Base-by-base conservation (phyloP, 495 filamentous ascomycete species). In the Aspergillus campestris region DNA sequence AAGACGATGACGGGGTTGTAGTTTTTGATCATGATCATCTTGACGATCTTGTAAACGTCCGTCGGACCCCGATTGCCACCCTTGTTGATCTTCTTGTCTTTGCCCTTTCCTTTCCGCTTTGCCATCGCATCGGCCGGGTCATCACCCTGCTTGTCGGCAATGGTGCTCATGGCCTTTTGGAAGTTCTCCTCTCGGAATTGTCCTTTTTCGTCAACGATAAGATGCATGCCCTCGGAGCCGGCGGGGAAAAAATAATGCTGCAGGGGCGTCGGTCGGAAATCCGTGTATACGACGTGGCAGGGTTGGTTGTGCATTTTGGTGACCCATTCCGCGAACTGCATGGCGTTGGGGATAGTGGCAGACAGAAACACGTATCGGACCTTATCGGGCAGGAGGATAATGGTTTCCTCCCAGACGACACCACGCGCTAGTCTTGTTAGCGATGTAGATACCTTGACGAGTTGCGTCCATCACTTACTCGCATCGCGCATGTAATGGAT, bases 321-420 rank as follows among this genome's bases (percentile, higher is more conserved):
- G 48, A 97, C 90, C 92, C 92, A 98, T 64, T 98, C 89, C 54
- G 92, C 92, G 56, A 98, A 98, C 60, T 98, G 92, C 83, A 97
- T 95, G 36, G 92, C 90, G 57, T 98, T 98, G 32, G 92, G 92
- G 49, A 98, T 98, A n/a, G 92, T 98, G 33, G 92, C 92, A 24
- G 92, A 98, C 30, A 98, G 70, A 71, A 98, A 98, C 30, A 96
- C 92, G 54, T 97, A 98, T 65, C 88, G 85, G 46, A 97, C 92
- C 73, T 98, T 95, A 71, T 98, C 91, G 5, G 92, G 92, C 8
- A 98, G 71, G 18, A 98, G 72, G 59, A 98, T 98, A 59, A 98
- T 94, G 7, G 94, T 97, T 65, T 98, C 92, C 62, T 98, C 92
- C 92, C 92, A 98, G 8, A 98, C 92, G 8, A 98, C 92, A 68